phyloP scores from a whole-genome alignment of 177 flowering plant species.

The Vitis hybrid region DNA sequence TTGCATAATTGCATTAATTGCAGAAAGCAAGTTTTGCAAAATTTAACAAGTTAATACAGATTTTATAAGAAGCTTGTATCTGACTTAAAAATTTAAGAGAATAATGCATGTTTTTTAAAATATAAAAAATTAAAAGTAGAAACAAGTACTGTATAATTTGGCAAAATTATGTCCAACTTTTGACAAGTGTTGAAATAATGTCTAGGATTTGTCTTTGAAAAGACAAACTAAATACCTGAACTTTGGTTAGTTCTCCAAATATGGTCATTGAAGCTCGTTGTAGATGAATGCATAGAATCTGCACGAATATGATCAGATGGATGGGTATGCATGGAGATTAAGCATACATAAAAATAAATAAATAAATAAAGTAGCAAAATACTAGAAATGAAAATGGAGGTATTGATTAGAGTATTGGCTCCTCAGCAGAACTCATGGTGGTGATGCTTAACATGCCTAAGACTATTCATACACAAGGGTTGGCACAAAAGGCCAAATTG shows the following conservation, averaged over 20 bases:
- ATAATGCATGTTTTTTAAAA: too few species aligned
- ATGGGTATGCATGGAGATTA: constrained; percentile 8
- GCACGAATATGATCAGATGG: constrained; percentile 25
- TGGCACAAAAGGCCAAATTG: not conserved
- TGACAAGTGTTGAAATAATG: too few species aligned
- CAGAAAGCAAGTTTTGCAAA: not conserved
- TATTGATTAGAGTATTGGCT: too few species aligned
- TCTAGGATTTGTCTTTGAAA: too few species aligned
- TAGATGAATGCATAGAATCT: constrained; percentile 85
- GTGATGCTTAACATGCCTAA: too few species aligned
- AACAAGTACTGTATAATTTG: too few species aligned
- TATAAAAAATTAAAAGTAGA: too few species aligned
- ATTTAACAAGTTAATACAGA: not conserved
- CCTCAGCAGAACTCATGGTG: too few species aligned
- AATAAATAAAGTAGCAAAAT: too few species aligned
- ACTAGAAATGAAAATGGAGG: too few species aligned
- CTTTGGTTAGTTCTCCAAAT: constrained; percentile 62
- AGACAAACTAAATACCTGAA: constrained; percentile 44
- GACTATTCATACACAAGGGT: not conserved
- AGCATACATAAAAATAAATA: too few species aligned
- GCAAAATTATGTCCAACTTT: not conserved
- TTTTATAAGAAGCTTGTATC: not conserved
- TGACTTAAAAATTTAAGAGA: not conserved
- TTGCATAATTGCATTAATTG: too few species aligned
- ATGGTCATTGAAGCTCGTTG: constrained; percentile 63